These are phyloP conservation scores for Albizia julibrissin DNA, from an alignment of 306 rosid genomes.

Conservation along the genomic window DNA sequence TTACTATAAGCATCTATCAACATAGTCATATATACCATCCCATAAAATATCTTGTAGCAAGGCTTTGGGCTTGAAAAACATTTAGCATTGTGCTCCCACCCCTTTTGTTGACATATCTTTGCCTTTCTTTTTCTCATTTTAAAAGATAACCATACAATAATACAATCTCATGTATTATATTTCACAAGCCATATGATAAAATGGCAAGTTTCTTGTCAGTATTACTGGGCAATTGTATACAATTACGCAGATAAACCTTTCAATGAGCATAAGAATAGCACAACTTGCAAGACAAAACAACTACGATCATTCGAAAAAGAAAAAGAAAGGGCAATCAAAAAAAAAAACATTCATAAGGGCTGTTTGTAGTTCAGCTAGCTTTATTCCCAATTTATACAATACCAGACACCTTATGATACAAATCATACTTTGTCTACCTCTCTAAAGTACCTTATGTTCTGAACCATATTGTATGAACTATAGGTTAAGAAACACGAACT, in stretches of 20 bases:
- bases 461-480: constrained; percentile 25
- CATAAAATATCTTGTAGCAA: no score
- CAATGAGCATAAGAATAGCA: neutral
- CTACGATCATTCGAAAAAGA: neutral
- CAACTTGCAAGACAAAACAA: neutral
- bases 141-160: neutral
- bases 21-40: neutral
- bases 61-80: neutral
- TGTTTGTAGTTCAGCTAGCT: neutral
- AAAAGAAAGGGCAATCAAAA: neutral
- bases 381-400: neutral
- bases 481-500: constrained; percentile 66
- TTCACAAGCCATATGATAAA: neutral
- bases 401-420: neutral
- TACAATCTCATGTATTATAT: neutral
- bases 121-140: neutral
- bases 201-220: neutral
- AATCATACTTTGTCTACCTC: neutral
- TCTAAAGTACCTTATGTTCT: neutral
- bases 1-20: neutral
- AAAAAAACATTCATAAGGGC: neutral
- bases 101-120: neutral
- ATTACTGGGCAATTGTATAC: neutral
- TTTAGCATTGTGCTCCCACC: neutral
- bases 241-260: neutral